These are phyloP conservation scores for Candida sanyiensis DNA, from an alignment of 805 yeast genomes.

Conservation along the genomic window DNA sequence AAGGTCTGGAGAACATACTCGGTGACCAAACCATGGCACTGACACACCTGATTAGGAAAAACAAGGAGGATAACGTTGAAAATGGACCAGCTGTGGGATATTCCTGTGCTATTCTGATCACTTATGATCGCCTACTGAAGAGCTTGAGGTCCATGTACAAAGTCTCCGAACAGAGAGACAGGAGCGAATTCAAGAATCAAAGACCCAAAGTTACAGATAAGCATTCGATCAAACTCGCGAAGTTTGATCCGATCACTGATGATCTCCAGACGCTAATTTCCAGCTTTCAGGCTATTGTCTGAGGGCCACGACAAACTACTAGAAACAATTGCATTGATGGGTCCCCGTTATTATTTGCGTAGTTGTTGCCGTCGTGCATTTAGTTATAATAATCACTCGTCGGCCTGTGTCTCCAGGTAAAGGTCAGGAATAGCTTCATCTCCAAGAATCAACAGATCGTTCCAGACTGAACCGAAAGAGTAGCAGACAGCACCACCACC, in stretches of 20 bases:
- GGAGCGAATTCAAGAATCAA: slow-evolving; percentile 10
- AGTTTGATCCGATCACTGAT: slow-evolving; percentile 5
- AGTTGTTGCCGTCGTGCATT: too few relatives aligned
- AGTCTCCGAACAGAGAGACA: slow-evolving; percentile 6
- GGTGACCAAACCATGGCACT: slow-evolving; percentile 10
- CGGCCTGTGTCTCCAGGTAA: too few relatives aligned
- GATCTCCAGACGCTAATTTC: slow-evolving; percentile 1
- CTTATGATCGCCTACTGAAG: slow-evolving; percentile 2
- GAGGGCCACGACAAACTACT: too few relatives aligned
- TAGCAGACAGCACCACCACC: slow-evolving; percentile 84
- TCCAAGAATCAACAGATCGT: slow-evolving; percentile 19
- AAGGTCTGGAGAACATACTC: slow-evolving; percentile 33
- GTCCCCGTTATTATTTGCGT: too few relatives aligned
- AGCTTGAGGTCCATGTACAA: slow-evolving; percentile 12
- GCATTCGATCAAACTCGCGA: slow-evolving; percentile 1
- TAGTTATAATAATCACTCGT: too few relatives aligned
- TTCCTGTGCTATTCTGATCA: slow-evolving; percentile 7
- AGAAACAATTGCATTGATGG: too few relatives aligned
- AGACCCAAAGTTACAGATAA: slow-evolving; percentile 9
- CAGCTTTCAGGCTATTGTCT: not conserved
- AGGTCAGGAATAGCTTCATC: slow-evolving; percentile 1
- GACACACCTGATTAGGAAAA: slow-evolving; percentile 1
- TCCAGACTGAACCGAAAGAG: slow-evolving; percentile 65
- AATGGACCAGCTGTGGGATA: slow-evolving; percentile 5
- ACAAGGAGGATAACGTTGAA: slow-evolving; percentile 1